Evolutionary conservation across 2,329 filamentous ascomycete species (phyloP), one percentile per base, ranked within the genome.

Genomic region (Pyricularia pennisetigena): DNA sequence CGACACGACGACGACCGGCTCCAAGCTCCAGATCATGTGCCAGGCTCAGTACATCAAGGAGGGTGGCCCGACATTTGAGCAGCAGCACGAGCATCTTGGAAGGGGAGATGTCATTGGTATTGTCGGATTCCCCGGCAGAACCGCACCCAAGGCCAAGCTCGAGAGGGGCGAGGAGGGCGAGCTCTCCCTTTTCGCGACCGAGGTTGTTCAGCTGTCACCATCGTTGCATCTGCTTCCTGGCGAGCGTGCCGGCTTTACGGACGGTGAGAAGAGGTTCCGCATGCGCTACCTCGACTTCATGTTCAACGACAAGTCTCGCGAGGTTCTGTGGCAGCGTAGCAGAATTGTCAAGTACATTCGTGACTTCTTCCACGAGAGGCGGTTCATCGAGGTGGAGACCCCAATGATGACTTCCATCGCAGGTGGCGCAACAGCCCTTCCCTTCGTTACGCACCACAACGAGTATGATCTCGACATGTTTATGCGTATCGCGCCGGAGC

Each of bases 321-420:
- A 96, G 70, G 90, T 94, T 69, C 91, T 98, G 79, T 85, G 93
- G 74, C 93, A 91, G 57, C 88, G 95, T 68, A 88, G 92, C 75
- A 93, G 92, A 86, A 94, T 98, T 75, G 88, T 97, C 76, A 88
- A 87, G 70, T 97, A 93, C 77, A 90, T 99, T 72, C 92, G 95
- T 73, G 86, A 87, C 74, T 99, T 90, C 84, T 92, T 99, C 73
- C 92, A 97, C 74, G 86, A 90, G 73, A 86, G 90, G 68, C 92
- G 94, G 74, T 99, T 99, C 79, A 84, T 93, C 68, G 94, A 97
- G 78, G 94, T 98, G 29, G 93, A 98, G 81, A 99, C 95, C 0
- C 94, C 95, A 5, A 97, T 98, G 88, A 94, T 99, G 86, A 96
- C 97, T 78, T 87, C 91, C 75, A 97, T 97, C 76, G 93, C 95